Base-by-base conservation (phyloP, 192 early-diverging fungal genomes). In the Coemansia sp. region DNA sequence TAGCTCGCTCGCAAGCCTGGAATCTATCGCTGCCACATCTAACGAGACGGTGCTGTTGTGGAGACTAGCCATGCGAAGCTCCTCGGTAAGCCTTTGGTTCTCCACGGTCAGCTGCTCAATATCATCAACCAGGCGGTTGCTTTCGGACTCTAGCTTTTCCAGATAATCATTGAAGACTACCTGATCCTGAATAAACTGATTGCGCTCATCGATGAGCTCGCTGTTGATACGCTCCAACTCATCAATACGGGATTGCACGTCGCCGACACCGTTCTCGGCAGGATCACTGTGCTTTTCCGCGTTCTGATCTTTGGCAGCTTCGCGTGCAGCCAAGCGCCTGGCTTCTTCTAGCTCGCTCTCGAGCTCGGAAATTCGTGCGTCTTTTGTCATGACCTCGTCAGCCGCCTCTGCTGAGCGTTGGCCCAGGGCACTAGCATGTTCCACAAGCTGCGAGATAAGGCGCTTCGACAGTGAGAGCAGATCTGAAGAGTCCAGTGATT, bases 101-200 rank as follows among this genome's bases (percentile, higher is more conserved):
- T 91, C 89, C 0, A 80, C 75, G 58, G 85, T 86, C 40, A 93
- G 69, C 63, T 83, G 83, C 64, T 93, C 91, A 48, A 90, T 85
- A 63, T 93, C 91, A n/a, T 90, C 89, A 68, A 89, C 87, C 45
- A 91, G 76, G 56, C 89, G 87, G 38, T 89, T 74, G 68, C 89
- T 88, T 70, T 90, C 90, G 8, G 80, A 86, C 59, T 93, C 91
- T 22, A 89, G 80, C 68, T 87, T 87, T 50, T 86, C 83, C 16
- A 84, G 61, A 18, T 81, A 73, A 38, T 81, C 78, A 25, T 69
- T 68, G 14, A 81, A 48, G 1, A 60, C 20, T 4, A 25, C 48
- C 52, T 77, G 64, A 25, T 75, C 69, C 22, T 71, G 28, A 8
- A 60, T 56, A 33, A 66, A 61, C 25, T 42, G 57, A 16, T 71